Base-by-base conservation (phyloP, 2,329 filamentous ascomycete genomes). In the Cordyceps fumosorosea region DNA sequence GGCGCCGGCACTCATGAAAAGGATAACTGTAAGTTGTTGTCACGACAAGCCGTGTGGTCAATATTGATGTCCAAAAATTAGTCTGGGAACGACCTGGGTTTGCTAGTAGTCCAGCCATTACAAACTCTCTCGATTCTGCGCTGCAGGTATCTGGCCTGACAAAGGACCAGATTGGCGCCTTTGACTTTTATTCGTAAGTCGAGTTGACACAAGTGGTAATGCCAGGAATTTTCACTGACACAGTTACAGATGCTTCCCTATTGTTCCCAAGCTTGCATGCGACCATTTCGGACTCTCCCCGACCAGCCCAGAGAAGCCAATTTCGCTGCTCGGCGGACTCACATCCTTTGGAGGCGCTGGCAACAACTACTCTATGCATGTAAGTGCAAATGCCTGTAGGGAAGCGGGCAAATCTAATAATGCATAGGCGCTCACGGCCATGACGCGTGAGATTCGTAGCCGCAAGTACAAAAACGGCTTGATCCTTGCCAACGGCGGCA, bases 341-440 rank as follows among this genome's bases (percentile, higher is more conserved):
- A 89, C 87, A 5, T 87, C 82, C 0, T 89, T 89, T 63, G 87
- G 87, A 0, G 87, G 87, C 0, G 87, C 87, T 6, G 87, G 87
- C 0, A 89, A 89, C 65, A 89, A 89, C 60, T 89, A 89, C 64
- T 87, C 84, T 0, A 84, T 89, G 80, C 86, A 89, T 73, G 85
- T 82, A 71, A 68, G 75, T 72, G 3, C 8, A 76, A 76, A 82
- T 16, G 14, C 52, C 6, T 18, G 40, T 14, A 44, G 40, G 26
- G 18, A n/a, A 20, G 45, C 14, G 22, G 7, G 26, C 32, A 44
- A 45, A 48, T 14, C 45, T 50, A 29, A 60, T 20, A 8, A 2
- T 14, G 6, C 6, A 29, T 4, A 72, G 70, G 69, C 70, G 6
- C 78, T 86, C 32, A 82, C 79, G 11, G 81, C 81, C 68, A 84